phyloP scores from a whole-genome alignment of 768 basidiomycete genomes.

The Suillus subaureus region DNA sequence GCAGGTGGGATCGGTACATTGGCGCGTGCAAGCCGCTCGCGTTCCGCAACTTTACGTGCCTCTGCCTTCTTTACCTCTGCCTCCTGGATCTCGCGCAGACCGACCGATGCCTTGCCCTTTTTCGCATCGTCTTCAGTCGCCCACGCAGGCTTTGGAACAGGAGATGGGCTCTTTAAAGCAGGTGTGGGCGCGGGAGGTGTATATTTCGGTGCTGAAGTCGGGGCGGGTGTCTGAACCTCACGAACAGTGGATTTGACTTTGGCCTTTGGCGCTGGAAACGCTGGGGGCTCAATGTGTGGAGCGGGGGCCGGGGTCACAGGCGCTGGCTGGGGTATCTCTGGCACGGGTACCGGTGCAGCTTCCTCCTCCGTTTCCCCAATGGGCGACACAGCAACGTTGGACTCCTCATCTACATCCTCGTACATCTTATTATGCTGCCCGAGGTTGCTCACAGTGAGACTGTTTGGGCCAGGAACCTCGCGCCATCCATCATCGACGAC shows the following conservation, averaged over 20 bases:
- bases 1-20: slow-evolving; percentile 37
- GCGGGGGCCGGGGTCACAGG: slow-evolving; percentile 16
- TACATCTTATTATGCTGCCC: slow-evolving; percentile 60
- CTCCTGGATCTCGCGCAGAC: slow-evolving; percentile 94
- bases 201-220: slow-evolving; percentile 23
- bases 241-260: slow-evolving; percentile 31
- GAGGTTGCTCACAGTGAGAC: slow-evolving; percentile 58
- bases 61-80: slow-evolving; percentile 84
- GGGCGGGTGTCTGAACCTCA: slow-evolving; percentile 22
- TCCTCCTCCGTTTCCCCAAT: slow-evolving; percentile 14
- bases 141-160: slow-evolving; percentile 59
- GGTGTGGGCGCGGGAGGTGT: slow-evolving; percentile 12
- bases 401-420: slow-evolving; percentile 30
- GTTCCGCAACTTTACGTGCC: slow-evolving; percentile 71
- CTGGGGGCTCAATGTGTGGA: slow-evolving; percentile 17
- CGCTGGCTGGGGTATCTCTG: slow-evolving; percentile 11
- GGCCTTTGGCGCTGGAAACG: slow-evolving; percentile 24
- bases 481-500: slow-evolving; percentile 51
- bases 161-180: slow-evolving; percentile 24
- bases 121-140: slow-evolving; percentile 68
- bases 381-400: slow-evolving; percentile 21
- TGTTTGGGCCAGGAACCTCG: slow-evolving; percentile 44
- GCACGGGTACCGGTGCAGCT: slow-evolving; percentile 13
- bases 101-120: slow-evolving; percentile 54
- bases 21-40: slow-evolving; percentile 60